These are phyloP conservation scores for Aspergillus saccharolyticus DNA, from an alignment of 495 filamentous ascomycete genomes.

Conservation along the genomic window DNA sequence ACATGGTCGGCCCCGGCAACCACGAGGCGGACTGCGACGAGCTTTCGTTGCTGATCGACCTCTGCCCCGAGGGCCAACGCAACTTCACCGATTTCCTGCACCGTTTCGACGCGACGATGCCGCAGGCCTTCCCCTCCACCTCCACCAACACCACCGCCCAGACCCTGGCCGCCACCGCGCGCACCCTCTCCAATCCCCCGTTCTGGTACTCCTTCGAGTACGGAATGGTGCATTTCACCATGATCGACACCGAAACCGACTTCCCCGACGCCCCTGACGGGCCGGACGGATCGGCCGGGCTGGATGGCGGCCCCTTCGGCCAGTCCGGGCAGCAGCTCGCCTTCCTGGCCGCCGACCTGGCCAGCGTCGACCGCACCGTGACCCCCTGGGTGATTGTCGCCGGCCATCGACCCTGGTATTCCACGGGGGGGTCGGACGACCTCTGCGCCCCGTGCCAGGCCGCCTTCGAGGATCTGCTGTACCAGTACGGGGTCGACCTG, in stretches of 20 bases:
- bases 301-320: constrained; percentile 52
- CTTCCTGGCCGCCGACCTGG: constrained; percentile 46
- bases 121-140: constrained; percentile 40
- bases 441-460: constrained; percentile 48
- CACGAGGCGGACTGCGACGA: constrained; percentile 51
- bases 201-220: constrained; percentile 66
- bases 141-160: constrained; percentile 44
- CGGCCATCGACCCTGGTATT: constrained; percentile 60
- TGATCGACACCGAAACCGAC: constrained; percentile 57
- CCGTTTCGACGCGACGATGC: constrained; percentile 49
- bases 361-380: constrained; percentile 42
- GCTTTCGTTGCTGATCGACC: constrained; percentile 34
- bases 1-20: constrained; percentile 54
- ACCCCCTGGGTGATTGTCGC: constrained; percentile 56
- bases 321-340: constrained; percentile 26
- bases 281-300: constrained; percentile 38
- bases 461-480: constrained; percentile 54
- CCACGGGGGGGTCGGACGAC: constrained; percentile 26
- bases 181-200: constrained; percentile 48
- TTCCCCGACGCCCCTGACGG: constrained; percentile 42
- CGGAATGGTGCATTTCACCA: constrained; percentile 52
- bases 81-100: constrained; percentile 58
- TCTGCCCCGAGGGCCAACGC: constrained; percentile 53
- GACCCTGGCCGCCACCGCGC: constrained; percentile 43
- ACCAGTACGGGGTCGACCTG: constrained; percentile 57